Evolutionary conservation across 441 rosid species (phyloP), one percentile per base, ranked within the genome.

Genomic region (Gossypium gossypioides): DNA sequence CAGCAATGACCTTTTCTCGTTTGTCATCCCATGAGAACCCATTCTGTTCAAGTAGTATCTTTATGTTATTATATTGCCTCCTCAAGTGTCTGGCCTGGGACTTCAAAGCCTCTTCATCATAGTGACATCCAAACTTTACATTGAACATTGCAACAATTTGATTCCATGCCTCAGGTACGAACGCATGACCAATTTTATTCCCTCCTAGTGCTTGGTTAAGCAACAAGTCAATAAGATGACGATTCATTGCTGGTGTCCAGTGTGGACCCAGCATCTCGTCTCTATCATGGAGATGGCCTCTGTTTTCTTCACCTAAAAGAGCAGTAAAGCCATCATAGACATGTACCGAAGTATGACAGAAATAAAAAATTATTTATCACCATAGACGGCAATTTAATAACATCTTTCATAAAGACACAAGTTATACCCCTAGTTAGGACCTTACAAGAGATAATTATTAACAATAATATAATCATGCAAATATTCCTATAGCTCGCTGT

Each of bases 11-110:
- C 82, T 78, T 79, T 73, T 83, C 85, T 62, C 9, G 80, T 57
- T 58, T 75, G 71, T 83, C 88, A 78, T 85, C 88, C 88, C 88
- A 85, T 76, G 60, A 79, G 70, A 83, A 85, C 3, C 82, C 85
- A 64, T 62, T 81, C 69, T 78, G 86, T 64, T 83, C 82, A 55
- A 85, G 81, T 42, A 85, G 84, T 64, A 66, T 37, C 40, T 75
- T 85, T 70, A 79, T 56, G 67, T 62, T 72, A 73, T 73, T 78
- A 74, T 81, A 81, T 74, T 76, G 80, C 67, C 60, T 68, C 81
- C 86, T 79, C 78, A 85, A 73, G 72, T 69, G 59, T 64, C 71
- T 75, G 66, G 64, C 79, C 21, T 72, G 80, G 51, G 75, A 77
- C 73, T 74, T 78, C 68, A 85, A 63, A 55, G 63, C 72, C 65